Conservation (phyloP, 441 rosid species). For the Erodium moschatum region DNA sequence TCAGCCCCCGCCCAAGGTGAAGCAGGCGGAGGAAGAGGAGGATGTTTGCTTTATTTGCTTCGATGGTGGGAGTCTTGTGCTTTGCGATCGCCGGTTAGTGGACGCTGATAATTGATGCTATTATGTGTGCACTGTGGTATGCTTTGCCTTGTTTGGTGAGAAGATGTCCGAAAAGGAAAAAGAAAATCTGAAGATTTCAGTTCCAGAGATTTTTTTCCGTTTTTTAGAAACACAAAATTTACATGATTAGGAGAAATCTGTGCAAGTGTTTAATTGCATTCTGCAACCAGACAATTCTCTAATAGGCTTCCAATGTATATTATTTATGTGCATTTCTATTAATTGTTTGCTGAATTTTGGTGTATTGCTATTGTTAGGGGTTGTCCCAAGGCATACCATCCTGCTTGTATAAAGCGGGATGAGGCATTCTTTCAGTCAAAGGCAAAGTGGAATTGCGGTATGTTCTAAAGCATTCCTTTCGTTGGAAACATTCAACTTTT, state of each 20-base stretch:
- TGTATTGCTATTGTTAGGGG: slow-evolving; percentile 44
- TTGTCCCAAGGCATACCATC: slow-evolving; percentile 99
- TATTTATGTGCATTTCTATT: slow-evolving; percentile 10
- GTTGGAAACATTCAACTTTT: background rate
- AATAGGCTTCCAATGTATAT: slow-evolving; percentile 9
- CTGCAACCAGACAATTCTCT: background rate
- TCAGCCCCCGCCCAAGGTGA: slow-evolving; percentile 19
- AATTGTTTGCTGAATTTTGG: slow-evolving; percentile 20
- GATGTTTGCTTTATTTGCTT: slow-evolving; percentile 99
- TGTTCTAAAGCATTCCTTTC: slow-evolving; percentile 7
- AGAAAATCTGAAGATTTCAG: background rate
- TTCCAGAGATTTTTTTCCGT: background rate
- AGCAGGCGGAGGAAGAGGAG: slow-evolving; percentile 34
- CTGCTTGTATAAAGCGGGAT: slow-evolving; percentile 86
- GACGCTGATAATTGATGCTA: background rate
- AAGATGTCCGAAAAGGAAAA: slow-evolving; percentile 6
- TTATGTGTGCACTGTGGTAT: background rate
- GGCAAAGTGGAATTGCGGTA: slow-evolving; percentile 98
- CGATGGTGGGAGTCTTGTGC: slow-evolving; percentile 96
- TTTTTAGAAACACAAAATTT: background rate
- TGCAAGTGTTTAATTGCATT: no score
- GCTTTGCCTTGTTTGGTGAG: slow-evolving; percentile 10
- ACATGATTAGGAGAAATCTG: background rate
- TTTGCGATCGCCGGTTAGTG: slow-evolving; percentile 94
- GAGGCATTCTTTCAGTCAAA: slow-evolving; percentile 75